Conservation (phyloP, 1,284 basidiomycete species). For the Butyriboletus appendiculatus region DNA sequence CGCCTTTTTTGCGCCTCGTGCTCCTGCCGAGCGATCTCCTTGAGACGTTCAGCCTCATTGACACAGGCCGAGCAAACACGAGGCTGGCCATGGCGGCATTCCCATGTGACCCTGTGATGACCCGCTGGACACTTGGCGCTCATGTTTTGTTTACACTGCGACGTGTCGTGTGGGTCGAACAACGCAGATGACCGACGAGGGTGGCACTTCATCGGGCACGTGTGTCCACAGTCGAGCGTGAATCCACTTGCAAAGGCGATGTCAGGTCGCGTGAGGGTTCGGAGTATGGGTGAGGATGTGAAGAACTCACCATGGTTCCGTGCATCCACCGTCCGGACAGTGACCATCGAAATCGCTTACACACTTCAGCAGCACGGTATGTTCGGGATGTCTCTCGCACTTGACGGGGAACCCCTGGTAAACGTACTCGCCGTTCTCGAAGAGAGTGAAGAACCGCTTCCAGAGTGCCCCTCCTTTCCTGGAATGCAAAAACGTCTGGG, state of each 20-base stretch:
- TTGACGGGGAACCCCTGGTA: conserved; percentile 58
- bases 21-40: background rate
- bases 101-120: conserved; percentile 11
- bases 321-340: conserved; percentile 65
- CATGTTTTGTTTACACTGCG: conserved; percentile 26
- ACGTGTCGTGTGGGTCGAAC: conserved; percentile 36
- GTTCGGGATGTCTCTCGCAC: conserved; percentile 54
- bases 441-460: conserved; percentile 45
- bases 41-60: conserved; percentile 3
- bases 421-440: conserved; percentile 45
- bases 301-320: conserved; percentile 48
- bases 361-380: conserved; percentile 36
- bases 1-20: background rate
- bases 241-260: conserved; percentile 2
- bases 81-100: conserved; percentile 13
- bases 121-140: conserved; percentile 1
- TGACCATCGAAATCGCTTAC: conserved; percentile 50
- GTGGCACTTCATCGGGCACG: conserved; percentile 56
- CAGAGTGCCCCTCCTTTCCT: conserved; percentile 54
- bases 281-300: background rate
- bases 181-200: conserved; percentile 9
- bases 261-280: background rate
- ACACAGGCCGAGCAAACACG: conserved; percentile 4
- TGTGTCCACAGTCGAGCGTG: conserved; percentile 43
- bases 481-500: conserved; percentile 53